Base-by-base conservation (phyloP, 192 early-diverging fungal species). In the Coemansia sp. region DNA sequence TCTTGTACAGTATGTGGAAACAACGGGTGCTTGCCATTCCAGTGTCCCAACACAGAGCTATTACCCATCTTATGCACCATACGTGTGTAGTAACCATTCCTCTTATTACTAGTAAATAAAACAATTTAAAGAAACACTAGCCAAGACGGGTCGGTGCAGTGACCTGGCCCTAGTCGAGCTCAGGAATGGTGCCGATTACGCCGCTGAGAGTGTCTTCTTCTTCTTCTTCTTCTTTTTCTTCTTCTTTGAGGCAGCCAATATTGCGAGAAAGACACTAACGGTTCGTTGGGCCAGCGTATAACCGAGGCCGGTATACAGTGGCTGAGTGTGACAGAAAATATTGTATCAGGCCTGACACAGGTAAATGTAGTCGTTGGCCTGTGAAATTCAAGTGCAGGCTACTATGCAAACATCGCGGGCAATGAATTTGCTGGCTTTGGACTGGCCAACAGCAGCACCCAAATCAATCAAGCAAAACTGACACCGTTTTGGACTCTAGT, bases 151-250 rank as follows among this genome's bases (percentile, higher is more conserved):
- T 82, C 18, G 86, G 85, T 9, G 89, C 84, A 8, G 82, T 75
- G 24, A 86, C 88, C 3, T 85, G 75, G 2, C 81, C 78, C 75
- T 89, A 87, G 72, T 90, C 87, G 65, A 90, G 87, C 62, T 90
- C 87, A 0, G 87, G 86, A 59, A 90, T 87, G 32, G 60, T 67
- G 23, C 75, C 75, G 7, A 75, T 58, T 8, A 75, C 56, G 32
- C 68, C 65, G 19, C 68, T 66, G 41, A 45, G 12, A 11, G 41
- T n/a, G 1, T 45, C 41, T 9, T 75, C 66, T n/a, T n/a, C n/a
- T n/a, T n/a, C n/a, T n/a, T n/a, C n/a, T n/a, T n/a, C n/a, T n/a
- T n/a, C n/a, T n/a, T n/a, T n/a, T n/a, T n/a, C n/a, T n/a, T n/a
- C n/a, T 56, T 79, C 76, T 59, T 71, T 71, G 29, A 79, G 59